These are phyloP conservation scores for Thalassia testudinum DNA, from an alignment of 116 monocot genomes.

Conservation along the genomic window DNA sequence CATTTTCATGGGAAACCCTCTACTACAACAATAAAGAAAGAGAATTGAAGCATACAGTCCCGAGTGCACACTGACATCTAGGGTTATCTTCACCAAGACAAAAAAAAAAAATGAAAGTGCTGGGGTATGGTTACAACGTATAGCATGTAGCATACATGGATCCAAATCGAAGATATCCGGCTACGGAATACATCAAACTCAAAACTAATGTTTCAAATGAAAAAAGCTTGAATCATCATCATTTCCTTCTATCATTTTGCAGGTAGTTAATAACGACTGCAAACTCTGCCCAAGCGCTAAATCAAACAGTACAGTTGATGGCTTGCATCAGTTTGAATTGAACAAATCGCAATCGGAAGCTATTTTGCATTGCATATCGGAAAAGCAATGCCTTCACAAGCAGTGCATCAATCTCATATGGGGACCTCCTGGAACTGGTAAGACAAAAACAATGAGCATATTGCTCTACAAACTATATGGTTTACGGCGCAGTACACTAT, in stretches of 20 bases:
- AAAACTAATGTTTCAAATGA: no score
- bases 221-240: neutral
- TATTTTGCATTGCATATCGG: constrained; percentile 4
- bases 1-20: no score
- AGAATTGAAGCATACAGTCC: no score
- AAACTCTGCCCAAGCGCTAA: neutral
- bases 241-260: neutral
- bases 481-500: constrained; percentile 16
- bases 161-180: no score
- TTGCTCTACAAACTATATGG: constrained; percentile 15
- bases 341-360: constrained; percentile 16
- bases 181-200: no score
- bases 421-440: constrained; percentile 80
- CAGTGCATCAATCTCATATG: constrained; percentile 34
- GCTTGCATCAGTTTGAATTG: neutral
- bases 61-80: no score
- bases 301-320: neutral
- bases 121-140: no score
- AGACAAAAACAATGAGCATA: constrained; percentile 36
- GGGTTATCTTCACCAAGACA: no score
- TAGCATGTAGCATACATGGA: no score
- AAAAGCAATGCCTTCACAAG: neutral
- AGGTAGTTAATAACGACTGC: neutral
- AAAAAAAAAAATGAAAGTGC: no score
- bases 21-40: no score